A percentile compares a stretch with the other conserved stretches of the same genome.
Evolutionary conservation across 768 basidiomycete species (phyloP).

Genomic region (Lentinula sp.): DNA sequence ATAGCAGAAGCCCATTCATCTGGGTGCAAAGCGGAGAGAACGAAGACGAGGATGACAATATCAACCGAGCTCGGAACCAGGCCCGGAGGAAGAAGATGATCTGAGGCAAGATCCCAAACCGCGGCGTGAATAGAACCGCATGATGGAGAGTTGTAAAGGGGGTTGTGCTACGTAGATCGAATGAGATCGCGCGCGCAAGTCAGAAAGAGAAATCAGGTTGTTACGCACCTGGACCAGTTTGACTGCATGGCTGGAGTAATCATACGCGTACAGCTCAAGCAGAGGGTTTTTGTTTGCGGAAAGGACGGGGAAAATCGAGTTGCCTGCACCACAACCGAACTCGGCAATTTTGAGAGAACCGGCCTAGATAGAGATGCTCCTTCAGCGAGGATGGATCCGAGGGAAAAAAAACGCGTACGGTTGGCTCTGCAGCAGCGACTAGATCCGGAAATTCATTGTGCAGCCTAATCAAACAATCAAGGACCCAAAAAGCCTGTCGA

Average conservation of each 20-base stretch:
- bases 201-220: slow-evolving; percentile 8
- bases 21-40: slow-evolving; percentile 90
- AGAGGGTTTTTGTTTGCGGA: slow-evolving; percentile 77
- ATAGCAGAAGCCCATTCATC: slow-evolving; percentile 85
- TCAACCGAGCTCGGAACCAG: slow-evolving; percentile 71
- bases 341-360: slow-evolving; percentile 76
- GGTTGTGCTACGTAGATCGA: slow-evolving; percentile 47
- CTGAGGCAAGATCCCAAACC: slow-evolving; percentile 87
- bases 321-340: slow-evolving; percentile 96
- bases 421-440: slow-evolving; percentile 55
- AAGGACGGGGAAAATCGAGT: slow-evolving; percentile 86
- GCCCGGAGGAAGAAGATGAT: slow-evolving; percentile 49
- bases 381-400: slow-evolving; percentile 10
- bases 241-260: slow-evolving; percentile 86
- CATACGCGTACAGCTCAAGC: slow-evolving; percentile 74
- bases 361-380: slow-evolving; percentile 40
- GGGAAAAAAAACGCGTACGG: slow-evolving; percentile 29
- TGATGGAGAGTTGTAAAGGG: slow-evolving; percentile 61
- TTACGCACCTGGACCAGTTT: slow-evolving; percentile 73
- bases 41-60: slow-evolving; percentile 88
- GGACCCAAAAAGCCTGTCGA: no score
- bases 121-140: slow-evolving; percentile 68
- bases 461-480: slow-evolving; percentile 33
- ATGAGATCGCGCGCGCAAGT: background rate
- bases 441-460: slow-evolving; percentile 94